Evolutionary conservation across 169 alveolate species (phyloP).

Genomic region (Besnoitia besnoiti): DNA sequence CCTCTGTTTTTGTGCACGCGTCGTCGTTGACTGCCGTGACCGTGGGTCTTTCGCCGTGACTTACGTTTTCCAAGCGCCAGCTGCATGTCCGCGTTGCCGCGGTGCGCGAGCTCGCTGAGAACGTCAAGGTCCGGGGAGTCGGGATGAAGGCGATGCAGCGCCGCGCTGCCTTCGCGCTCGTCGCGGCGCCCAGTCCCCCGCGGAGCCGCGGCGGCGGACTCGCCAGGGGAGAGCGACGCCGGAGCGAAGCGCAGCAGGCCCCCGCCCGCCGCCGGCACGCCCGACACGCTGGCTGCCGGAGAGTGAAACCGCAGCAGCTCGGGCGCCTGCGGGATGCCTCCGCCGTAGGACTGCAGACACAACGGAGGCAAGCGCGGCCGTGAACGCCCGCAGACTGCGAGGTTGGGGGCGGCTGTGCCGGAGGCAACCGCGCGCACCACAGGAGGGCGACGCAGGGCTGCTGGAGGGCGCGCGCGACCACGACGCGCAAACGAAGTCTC

Average conservation of each 20-base stretch:
- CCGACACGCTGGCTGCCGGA: neutral
- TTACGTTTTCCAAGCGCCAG: slow-evolving; percentile 9
- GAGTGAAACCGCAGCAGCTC: slow-evolving; percentile 68
- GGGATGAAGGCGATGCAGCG: neutral
- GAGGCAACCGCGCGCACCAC: too few relatives aligned
- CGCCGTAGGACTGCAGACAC: slow-evolving; percentile 62
- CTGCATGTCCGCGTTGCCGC: neutral
- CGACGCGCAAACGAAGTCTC: too few relatives aligned
- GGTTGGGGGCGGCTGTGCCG: too few relatives aligned
- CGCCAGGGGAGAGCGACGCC: neutral
- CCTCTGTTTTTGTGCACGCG: neutral
- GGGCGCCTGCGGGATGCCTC: slow-evolving; percentile 76
- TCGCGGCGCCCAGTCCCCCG: neutral
- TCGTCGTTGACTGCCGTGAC: neutral
- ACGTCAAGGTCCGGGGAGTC: neutral
- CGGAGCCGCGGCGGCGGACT: neutral
- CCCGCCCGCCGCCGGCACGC: neutral
- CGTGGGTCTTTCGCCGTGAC: neutral
- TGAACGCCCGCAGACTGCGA: too few relatives aligned
- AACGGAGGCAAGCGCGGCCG: neutral
- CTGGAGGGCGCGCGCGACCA: too few relatives aligned
- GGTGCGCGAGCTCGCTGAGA: neutral
- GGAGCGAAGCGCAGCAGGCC: neutral
- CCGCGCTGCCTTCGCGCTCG: neutral
- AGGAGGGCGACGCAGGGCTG: too few relatives aligned